Evolutionary conservation across 805 yeast species (phyloP).

Genomic region (Zygosaccharomyces gambellarensis): DNA sequence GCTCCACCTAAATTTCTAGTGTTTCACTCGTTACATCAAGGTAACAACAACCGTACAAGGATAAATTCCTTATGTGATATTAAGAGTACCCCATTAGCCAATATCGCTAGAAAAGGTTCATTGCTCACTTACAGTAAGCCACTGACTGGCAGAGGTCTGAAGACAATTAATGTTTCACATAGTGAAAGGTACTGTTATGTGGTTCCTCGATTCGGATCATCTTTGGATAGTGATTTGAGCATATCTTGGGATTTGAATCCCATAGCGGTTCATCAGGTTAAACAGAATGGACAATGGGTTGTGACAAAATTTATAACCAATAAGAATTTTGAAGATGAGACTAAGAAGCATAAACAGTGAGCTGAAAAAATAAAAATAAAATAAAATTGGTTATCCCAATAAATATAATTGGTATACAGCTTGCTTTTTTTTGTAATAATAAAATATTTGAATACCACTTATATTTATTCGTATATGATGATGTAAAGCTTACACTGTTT

Average conservation of each 20-base stretch:
- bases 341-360: not conserved
- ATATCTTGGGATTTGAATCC: conserved; percentile 91
- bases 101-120: conserved; percentile 67
- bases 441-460: not conserved
- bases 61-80: conserved; percentile 76
- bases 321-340: conserved; percentile 15
- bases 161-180: conserved; percentile 62
- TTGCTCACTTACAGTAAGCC: conserved; percentile 86
- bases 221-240: conserved; percentile 68
- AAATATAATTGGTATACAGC: not conserved
- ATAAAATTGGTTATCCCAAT: not conserved
- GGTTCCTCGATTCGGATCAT: conserved; percentile 84
- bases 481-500: not conserved
- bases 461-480: not conserved
- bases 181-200: conserved; percentile 83
- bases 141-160: conserved; percentile 75
- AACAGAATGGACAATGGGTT: conserved; percentile 63
- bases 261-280: conserved; percentile 67
- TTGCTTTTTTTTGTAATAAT: not conserved
- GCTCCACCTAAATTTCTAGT: conserved; percentile 77
- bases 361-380: not conserved
- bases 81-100: conserved; percentile 67
- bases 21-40: conserved; percentile 59
- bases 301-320: conserved; percentile 34
- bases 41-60: conserved; percentile 49